Conservation (phyloP, 768 basidiomycete genomes). For the Tulasnella sp. region DNA sequence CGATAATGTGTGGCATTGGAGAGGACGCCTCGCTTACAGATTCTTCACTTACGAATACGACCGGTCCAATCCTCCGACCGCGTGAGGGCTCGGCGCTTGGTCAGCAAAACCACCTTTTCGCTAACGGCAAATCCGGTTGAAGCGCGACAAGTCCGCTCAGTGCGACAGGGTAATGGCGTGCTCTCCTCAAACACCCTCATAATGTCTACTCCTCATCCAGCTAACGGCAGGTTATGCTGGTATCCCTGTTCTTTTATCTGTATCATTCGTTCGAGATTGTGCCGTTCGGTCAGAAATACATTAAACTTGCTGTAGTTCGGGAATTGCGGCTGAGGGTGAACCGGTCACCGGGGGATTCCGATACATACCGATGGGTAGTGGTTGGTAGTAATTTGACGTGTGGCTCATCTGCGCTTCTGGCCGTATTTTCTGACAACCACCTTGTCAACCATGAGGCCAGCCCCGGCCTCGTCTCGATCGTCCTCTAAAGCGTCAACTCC, state of each 20-base stretch:
- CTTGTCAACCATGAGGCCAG: conserved; percentile 5
- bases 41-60: background rate
- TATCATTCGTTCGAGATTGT: background rate
- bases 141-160: background rate
- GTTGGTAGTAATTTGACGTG: conserved; percentile 8
- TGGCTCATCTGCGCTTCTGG: background rate
- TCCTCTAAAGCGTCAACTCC: background rate
- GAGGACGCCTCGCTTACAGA: background rate
- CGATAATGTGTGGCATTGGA: background rate
- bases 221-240: background rate
- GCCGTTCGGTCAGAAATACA: background rate
- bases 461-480: conserved; percentile 8
- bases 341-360: conserved; percentile 2
- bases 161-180: background rate
- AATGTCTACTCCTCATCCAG: background rate
- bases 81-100: background rate
- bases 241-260: background rate
- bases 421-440: conserved; percentile 4
- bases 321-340: background rate
- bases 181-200: background rate
- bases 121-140: background rate
- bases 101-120: background rate
- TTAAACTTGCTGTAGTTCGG: background rate
- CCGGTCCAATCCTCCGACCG: background rate
- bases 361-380: conserved; percentile 1